phyloP scores from a whole-genome alignment of 2,329 filamentous ascomycete genomes.

The Cercospora zeae-maydis region DNA sequence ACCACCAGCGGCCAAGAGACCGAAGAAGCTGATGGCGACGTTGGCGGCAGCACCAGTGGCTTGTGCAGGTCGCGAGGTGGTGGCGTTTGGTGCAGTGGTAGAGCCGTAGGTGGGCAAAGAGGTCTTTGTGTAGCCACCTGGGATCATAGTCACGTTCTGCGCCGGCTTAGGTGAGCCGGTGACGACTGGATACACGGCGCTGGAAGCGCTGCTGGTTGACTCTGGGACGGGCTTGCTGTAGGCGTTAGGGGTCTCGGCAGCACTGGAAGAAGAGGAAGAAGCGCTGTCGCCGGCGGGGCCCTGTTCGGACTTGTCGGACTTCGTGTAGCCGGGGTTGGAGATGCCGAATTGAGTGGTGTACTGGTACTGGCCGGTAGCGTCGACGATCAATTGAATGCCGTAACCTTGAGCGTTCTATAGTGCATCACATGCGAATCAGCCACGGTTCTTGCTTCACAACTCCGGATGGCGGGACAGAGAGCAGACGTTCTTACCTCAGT shows the following conservation, averaged over 20 bases:
- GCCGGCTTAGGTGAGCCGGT: not conserved
- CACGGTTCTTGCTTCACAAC: not conserved
- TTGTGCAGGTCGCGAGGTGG: constrained; percentile 17
- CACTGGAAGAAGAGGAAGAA: constrained; percentile 47
- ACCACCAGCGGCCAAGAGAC: constrained; percentile 40
- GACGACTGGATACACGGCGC: constrained; percentile 12
- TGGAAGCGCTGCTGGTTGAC: constrained; percentile 25
- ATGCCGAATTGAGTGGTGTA: constrained; percentile 62
- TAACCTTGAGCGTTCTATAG: constrained; percentile 49
- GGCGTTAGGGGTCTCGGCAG: constrained; percentile 11
- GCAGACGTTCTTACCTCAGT: constrained; percentile 28
- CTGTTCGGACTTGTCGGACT: constrained; percentile 18
- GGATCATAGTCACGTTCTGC: not conserved
- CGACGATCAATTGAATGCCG: constrained; percentile 60
- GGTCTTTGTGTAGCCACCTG: not conserved
- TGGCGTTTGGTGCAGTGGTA: constrained; percentile 27
- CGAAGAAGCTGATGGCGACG: constrained; percentile 39
- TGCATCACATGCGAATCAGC: not conserved
- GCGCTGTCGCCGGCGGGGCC: constrained; percentile 36
- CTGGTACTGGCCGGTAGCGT: constrained; percentile 58
- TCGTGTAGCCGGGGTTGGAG: constrained; percentile 41
- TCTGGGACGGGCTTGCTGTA: constrained; percentile 19
- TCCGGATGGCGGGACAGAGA: not conserved
- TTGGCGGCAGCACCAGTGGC: constrained; percentile 27
- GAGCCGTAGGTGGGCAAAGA: constrained; percentile 7